Percentiles rank a stretch among this genome's conserved stretches.
Evolutionary conservation across 2,329 filamentous ascomycete genomes (phyloP).

Genomic region (Xylariaceae sp.): DNA sequence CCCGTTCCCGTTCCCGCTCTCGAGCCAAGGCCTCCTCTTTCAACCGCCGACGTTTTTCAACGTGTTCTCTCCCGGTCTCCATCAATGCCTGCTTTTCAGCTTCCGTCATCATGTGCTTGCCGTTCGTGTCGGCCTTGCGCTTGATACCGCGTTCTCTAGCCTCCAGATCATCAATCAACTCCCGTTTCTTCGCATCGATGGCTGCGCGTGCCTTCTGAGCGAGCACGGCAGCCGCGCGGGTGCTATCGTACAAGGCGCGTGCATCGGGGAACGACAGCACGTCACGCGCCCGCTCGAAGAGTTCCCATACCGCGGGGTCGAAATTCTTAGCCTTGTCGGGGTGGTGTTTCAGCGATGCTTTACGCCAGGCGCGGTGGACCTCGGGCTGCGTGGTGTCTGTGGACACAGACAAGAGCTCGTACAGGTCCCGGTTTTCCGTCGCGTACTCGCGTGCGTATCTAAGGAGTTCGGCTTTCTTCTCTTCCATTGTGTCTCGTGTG

Average conservation of each 20-base stretch:
- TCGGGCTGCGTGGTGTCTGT: slow-evolving; percentile 62
- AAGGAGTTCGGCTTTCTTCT: slow-evolving; percentile 45
- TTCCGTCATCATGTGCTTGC: slow-evolving; percentile 16
- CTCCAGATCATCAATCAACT: slow-evolving; percentile 84
- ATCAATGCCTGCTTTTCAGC: slow-evolving; percentile 28
- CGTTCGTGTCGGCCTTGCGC: slow-evolving; percentile 39
- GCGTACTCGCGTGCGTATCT: slow-evolving; percentile 55
- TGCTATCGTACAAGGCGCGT: slow-evolving; percentile 72
- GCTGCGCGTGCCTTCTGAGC: slow-evolving; percentile 65
- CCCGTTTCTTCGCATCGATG: slow-evolving; percentile 66
- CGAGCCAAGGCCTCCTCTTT: slow-evolving; percentile 39
- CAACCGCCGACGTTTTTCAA: slow-evolving; percentile 40
- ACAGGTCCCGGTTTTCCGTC: slow-evolving; percentile 62
- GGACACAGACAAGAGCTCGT: slow-evolving; percentile 65
- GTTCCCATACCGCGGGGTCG: slow-evolving; percentile 77
- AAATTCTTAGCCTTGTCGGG: slow-evolving; percentile 81
- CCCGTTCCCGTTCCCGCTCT: slow-evolving; percentile 36
- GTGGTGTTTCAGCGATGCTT: slow-evolving; percentile 83
- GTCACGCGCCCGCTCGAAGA: slow-evolving; percentile 80
- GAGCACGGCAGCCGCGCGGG: slow-evolving; percentile 64
- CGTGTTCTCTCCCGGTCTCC: slow-evolving; percentile 33
- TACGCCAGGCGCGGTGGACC: slow-evolving; percentile 71
- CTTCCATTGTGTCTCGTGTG: slow-evolving; percentile 22
- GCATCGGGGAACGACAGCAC: slow-evolving; percentile 67
- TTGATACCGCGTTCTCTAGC: slow-evolving; percentile 64